A percentile compares a stretch with the other conserved stretches of the same genome.
Evolutionary conservation across 1,284 basidiomycete genomes (phyloP).

Genomic region (Sporisorium scitamineum): DNA sequence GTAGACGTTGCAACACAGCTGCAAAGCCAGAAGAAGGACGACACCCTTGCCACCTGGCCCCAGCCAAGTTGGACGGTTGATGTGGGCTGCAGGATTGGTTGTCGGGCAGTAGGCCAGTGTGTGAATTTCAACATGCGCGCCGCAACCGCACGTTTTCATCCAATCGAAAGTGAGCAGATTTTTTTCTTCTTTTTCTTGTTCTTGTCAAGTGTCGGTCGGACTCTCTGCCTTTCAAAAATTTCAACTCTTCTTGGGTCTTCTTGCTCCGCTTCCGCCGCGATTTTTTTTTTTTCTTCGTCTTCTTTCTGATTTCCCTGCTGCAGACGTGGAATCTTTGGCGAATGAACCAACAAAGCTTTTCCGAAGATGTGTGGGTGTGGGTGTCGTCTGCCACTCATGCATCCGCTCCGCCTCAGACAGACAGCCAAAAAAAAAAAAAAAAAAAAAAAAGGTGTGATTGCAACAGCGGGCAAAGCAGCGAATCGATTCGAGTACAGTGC

Average conservation of each 20-base stretch:
- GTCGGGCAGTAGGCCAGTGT: neutral
- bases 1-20: conserved; percentile 18
- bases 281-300: neutral
- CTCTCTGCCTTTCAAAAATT: neutral
- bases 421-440: no score
- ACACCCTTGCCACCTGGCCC: conserved; percentile 10
- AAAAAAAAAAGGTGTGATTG: conserved; percentile 22
- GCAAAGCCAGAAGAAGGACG: conserved; percentile 7
- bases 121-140: conserved; percentile 1
- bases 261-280: conserved; percentile 9
- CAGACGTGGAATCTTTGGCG: conserved; percentile 18
- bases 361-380: neutral
- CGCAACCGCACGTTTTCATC: conserved; percentile 26
- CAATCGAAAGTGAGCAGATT: conserved; percentile 33
- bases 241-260: neutral
- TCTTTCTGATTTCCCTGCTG: conserved; percentile 7
- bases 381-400: conserved; percentile 38
- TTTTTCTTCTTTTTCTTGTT: conserved; percentile 15
- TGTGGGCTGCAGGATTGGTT: neutral
- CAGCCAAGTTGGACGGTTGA: neutral
- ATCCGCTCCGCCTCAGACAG: neutral
- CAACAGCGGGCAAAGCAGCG: neutral
- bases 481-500: conserved; percentile 6
- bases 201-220: neutral
- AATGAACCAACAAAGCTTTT: conserved; percentile 13